Evolutionary conservation across 2,329 filamentous ascomycete species (phyloP), one percentile per base, ranked within the genome.

Genomic region (Aspergillus jensenii): DNA sequence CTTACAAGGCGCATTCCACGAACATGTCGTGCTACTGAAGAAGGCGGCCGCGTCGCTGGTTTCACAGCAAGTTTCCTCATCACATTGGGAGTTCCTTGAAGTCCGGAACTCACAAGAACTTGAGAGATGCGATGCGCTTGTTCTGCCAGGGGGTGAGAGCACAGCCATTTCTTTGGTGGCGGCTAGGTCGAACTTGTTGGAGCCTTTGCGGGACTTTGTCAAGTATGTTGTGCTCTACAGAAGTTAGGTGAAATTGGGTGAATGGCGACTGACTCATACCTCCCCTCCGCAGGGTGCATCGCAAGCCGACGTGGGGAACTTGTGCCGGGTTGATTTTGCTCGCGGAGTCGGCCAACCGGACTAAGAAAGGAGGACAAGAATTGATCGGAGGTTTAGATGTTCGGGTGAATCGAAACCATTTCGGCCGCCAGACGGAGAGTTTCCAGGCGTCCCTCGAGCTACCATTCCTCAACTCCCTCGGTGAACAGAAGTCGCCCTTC

Each of bases 271-370:
- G 25, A 59, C 61, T 63, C 62, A 59, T 64, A 56, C 45, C 52
- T 35, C 31, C 55, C 61, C 44, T 35, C 46, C 39, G 41, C 63
- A 93, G 90, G 69, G 79, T 90, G 41, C 79, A 86, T 52, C 86
- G 89, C 65, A 92, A 90, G 66, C 93, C 93, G 11, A 90, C 90
- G 23, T 99, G 93, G 93, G 95, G 95, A 56, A 98, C 95, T 19
- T 99, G 95, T 74, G 95, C 95, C 12, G 95, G 95, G 9, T 83
- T 98, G 57, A 97, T 99, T 66, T 80, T 98, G 49, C 87, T 99
- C 50, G 89, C 92, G 2, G 90, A 96, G 69, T 87, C 89, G 58
- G 93, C 92, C 50, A 96, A 93, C 73, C 85, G 88, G 61, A 92
- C 90, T 39, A 98, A 97, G 73, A 87, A 90, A 68, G 92, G 91